Conservation (phyloP, 2,329 filamentous ascomycete species). For the Colletotrichum sp. region DNA sequence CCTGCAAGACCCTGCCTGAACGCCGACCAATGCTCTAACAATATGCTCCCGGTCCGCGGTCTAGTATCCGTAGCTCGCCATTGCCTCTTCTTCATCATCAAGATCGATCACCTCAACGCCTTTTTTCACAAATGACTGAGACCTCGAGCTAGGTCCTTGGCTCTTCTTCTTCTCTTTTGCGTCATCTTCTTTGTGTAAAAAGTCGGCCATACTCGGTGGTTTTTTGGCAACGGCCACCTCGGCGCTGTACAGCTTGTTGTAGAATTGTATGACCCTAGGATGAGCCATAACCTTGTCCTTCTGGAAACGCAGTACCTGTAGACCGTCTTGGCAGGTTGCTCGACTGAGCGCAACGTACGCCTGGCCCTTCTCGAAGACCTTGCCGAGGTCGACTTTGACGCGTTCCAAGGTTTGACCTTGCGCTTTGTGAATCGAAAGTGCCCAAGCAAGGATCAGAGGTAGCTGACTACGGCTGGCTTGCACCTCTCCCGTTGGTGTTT, state of each 20-base stretch:
- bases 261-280: slow-evolving; percentile 83
- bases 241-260: slow-evolving; percentile 78
- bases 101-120: slow-evolving; percentile 31
- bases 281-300: slow-evolving; percentile 94
- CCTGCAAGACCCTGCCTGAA: not conserved
- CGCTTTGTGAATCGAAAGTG: slow-evolving; percentile 96
- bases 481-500: slow-evolving; percentile 92
- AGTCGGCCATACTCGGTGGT: slow-evolving; percentile 40
- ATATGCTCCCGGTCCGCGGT: not conserved
- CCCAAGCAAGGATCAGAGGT: slow-evolving; percentile 95
- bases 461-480: slow-evolving; percentile 85
- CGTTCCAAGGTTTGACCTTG: slow-evolving; percentile 93
- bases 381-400: slow-evolving; percentile 91
- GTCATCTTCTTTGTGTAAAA: slow-evolving; percentile 32
- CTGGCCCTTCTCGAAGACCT: slow-evolving; percentile 95
- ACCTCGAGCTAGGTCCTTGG: slow-evolving; percentile 5
- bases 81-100: slow-evolving; percentile 56
- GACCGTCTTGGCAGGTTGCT: slow-evolving; percentile 83
- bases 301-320: slow-evolving; percentile 90
- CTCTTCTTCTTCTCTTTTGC: slow-evolving; percentile 30
- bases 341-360: slow-evolving; percentile 96
- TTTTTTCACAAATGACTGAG: slow-evolving; percentile 22
- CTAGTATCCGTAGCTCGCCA: slow-evolving; percentile 47
- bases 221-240: slow-evolving; percentile 54
- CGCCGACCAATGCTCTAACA: not conserved